Evolutionary conservation across 345 rosid species (phyloP).

Genomic region (Schrenkiella parvula): DNA sequence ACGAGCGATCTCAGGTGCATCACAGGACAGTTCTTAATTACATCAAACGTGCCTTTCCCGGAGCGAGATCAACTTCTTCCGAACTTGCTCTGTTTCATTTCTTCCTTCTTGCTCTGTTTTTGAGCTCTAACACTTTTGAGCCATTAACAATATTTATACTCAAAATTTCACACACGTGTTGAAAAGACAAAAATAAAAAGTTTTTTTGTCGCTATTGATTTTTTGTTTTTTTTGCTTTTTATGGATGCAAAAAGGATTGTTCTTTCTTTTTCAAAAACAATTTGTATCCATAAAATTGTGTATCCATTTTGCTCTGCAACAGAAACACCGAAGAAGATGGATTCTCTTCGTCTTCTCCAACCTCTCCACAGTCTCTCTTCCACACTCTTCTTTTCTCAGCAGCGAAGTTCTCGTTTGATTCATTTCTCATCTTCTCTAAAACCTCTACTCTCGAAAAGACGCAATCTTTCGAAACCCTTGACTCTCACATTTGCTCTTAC

Average conservation of each 20-base stretch:
- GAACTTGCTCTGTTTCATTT: no score
- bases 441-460: conserved; percentile 12
- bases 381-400: conserved; percentile 31
- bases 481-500: conserved; percentile 50
- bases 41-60: no score
- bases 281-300: neutral
- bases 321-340: conserved; percentile 34
- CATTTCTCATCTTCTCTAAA: conserved; percentile 31
- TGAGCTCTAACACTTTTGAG: neutral
- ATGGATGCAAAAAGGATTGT: neutral
- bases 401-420: conserved; percentile 16
- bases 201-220: no score
- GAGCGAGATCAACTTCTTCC: no score
- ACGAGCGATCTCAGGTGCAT: no score
- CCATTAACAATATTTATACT: no score
- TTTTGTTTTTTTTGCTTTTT: no score
- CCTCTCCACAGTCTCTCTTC: conserved; percentile 35
- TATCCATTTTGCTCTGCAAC: neutral
- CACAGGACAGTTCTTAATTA: no score
- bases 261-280: neutral
- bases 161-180: no score
- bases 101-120: neutral
- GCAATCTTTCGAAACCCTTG: conserved; percentile 33
- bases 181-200: no score
- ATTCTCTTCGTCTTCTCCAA: conserved; percentile 37